Conservation (phyloP, 2,329 filamentous ascomycete species). For the Pyrenophora teres region DNA sequence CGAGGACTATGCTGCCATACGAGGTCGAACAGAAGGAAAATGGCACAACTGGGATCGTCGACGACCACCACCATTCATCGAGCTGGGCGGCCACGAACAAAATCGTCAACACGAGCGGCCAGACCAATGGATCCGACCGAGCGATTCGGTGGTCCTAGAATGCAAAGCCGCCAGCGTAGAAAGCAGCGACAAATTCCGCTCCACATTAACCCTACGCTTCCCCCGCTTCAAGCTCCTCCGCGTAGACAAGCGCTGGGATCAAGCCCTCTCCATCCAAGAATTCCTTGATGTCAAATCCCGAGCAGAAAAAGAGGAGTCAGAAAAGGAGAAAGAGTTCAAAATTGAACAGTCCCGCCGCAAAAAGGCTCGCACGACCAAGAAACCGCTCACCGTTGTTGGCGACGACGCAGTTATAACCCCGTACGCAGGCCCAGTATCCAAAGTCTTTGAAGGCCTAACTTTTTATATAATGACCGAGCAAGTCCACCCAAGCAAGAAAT, state of each 20-base stretch:
- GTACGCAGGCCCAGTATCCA: constrained; percentile 63
- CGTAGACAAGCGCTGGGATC: constrained; percentile 82
- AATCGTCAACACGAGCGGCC: constrained; percentile 77
- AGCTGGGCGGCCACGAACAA: constrained; percentile 71
- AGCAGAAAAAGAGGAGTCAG: constrained; percentile 63
- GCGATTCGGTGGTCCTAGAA: constrained; percentile 83
- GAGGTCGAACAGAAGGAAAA: constrained; percentile 85
- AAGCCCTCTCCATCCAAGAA: constrained; percentile 75
- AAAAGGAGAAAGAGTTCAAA: constrained; percentile 72
- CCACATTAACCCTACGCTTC: constrained; percentile 80
- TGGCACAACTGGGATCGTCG: constrained; percentile 85
- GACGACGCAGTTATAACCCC: constrained; percentile 57
- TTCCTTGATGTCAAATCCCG: constrained; percentile 73
- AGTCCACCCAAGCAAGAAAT: constrained; percentile 69
- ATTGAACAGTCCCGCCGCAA: constrained; percentile 71
- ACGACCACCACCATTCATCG: constrained; percentile 78
- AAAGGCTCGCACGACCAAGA: constrained; percentile 64
- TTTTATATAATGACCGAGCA: constrained; percentile 87
- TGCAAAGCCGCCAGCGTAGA: constrained; percentile 85
- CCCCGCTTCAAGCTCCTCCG: constrained; percentile 84
- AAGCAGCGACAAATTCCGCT: constrained; percentile 76
- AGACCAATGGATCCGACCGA: constrained; percentile 90
- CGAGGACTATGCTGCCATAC: constrained; percentile 81
- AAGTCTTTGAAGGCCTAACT: constrained; percentile 73
- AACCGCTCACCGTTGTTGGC: constrained; percentile 75